These are phyloP conservation scores for Fusarium bactridioides DNA, from an alignment of 2,329 filamentous ascomycete species.

Conservation along the genomic window DNA sequence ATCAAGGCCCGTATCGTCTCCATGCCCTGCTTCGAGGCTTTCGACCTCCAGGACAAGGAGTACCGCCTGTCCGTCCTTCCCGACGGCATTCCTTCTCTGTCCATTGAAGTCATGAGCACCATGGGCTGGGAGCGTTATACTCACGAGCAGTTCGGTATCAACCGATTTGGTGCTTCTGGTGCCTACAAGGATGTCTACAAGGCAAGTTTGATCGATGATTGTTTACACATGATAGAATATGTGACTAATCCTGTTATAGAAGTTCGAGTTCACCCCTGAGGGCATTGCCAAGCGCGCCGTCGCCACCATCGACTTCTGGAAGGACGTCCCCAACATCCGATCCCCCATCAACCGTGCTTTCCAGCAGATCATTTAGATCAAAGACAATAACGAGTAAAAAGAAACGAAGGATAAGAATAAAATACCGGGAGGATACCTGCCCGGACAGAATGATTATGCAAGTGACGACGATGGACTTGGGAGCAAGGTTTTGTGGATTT, in stretches of 20 bases:
- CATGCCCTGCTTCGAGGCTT: constrained; percentile 96
- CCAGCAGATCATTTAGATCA: constrained; percentile 87
- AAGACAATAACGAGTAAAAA: constrained; percentile 25
- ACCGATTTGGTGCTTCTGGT: constrained; percentile 97
- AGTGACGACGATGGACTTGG: constrained; percentile 39
- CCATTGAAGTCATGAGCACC: constrained; percentile 95
- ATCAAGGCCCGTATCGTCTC: constrained; percentile 92
- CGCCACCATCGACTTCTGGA: constrained; percentile 96
- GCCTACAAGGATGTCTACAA: constrained; percentile 98
- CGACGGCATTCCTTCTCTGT: constrained; percentile 91
- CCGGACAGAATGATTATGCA: constrained; percentile 37
- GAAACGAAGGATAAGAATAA: constrained; percentile 24
- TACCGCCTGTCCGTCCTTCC: constrained; percentile 94
- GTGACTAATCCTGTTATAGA: constrained; percentile 64
- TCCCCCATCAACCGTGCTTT: constrained; percentile 98
- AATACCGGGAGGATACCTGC: constrained; percentile 15
- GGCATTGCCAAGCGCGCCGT: constrained; percentile 94
- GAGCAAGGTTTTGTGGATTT: constrained; percentile 37
- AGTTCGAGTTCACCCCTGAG: constrained; percentile 99
- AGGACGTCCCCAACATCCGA: constrained; percentile 87
- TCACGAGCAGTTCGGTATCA: constrained; percentile 99
- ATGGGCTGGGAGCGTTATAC: constrained; percentile 99
- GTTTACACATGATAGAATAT: background rate
- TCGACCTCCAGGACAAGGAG: constrained; percentile 91
- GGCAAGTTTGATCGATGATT: constrained; percentile 57